phyloP scores from a whole-genome alignment of 257 asterid genomes.

The Nemophila menziesii region DNA sequence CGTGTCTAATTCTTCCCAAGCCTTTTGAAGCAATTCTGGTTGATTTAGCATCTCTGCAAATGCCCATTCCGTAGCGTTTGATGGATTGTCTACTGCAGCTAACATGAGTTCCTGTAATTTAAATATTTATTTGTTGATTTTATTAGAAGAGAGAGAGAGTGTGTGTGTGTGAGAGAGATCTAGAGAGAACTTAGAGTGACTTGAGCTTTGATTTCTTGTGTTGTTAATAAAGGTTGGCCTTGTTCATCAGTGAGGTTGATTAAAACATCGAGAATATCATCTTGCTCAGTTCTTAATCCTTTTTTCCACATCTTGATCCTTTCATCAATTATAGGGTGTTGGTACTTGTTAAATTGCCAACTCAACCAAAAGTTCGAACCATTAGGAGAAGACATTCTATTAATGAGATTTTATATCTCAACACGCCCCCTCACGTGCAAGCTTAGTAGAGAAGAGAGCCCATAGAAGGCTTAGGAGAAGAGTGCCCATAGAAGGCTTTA shows the following conservation, averaged over 20 bases:
- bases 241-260: not conserved
- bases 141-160: not conserved
- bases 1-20: constrained; percentile 11
- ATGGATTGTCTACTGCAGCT: constrained; percentile 19
- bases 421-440: too few species aligned
- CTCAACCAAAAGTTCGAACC: too few species aligned
- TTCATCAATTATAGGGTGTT: too few species aligned
- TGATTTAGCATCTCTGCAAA: constrained; percentile 22
- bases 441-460: too few species aligned
- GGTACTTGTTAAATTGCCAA: too few species aligned
- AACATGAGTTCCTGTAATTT: constrained; percentile 17
- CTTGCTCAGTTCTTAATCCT: not conserved
- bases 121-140: too few species aligned
- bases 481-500: too few species aligned
- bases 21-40: constrained; percentile 13
- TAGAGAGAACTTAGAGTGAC: constrained; percentile 1
- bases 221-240: constrained; percentile 2
- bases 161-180: not conserved
- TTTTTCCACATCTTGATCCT: constrained; percentile 8
- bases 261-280: constrained; percentile 8
- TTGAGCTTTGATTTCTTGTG: constrained; percentile 3
- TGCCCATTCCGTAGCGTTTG: constrained; percentile 18
- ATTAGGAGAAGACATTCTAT: too few species aligned
- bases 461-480: too few species aligned
- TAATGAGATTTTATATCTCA: too few species aligned